Percentiles rank a stretch among this genome's conserved stretches.
Conservation (phyloP, 2,329 filamentous ascomycete species). For the Metarhizium humberi region DNA sequence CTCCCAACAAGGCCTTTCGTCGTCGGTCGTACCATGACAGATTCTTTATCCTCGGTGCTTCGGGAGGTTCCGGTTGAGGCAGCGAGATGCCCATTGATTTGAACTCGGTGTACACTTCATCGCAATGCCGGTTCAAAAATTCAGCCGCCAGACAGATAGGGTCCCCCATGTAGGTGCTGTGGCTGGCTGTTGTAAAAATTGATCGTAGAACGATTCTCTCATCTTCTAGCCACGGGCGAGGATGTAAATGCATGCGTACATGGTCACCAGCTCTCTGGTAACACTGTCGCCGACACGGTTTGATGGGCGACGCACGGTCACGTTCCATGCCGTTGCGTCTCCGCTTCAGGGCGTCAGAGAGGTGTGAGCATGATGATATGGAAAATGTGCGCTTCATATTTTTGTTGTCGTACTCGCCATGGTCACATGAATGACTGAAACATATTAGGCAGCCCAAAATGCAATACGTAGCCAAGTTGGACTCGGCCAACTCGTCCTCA, state of each 20-base stretch:
- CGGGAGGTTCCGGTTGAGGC: conserved; percentile 15
- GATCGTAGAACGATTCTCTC: conserved; percentile 39
- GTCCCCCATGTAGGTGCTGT: conserved; percentile 29
- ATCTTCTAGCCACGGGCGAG: conserved; percentile 35
- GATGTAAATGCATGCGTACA: conserved; percentile 1
- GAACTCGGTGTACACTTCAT: conserved; percentile 34
- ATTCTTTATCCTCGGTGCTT: conserved; percentile 30
- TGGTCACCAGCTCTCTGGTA: conserved; percentile 19
- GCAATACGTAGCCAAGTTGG: conserved; percentile 43
- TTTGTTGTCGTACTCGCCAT: conserved; percentile 48
- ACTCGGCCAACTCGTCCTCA: conserved; percentile 32
- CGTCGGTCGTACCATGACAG: conserved; percentile 48
- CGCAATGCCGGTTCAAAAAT: conserved; percentile 41
- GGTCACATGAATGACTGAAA: conserved; percentile 51
- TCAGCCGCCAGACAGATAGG: conserved; percentile 41
- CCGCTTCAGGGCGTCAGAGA: conserved; percentile 22
- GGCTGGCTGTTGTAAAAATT: conserved; percentile 32
- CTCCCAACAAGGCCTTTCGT: conserved; percentile 42
- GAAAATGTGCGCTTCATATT: conserved; percentile 45
- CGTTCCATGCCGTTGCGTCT: conserved; percentile 11
- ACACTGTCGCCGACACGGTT: conserved; percentile 32
- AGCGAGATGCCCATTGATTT: conserved; percentile 15
- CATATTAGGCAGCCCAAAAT: conserved; percentile 50
- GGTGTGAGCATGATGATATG: conserved; percentile 24
- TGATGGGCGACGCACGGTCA: conserved; percentile 6